Evolutionary conservation across 164 flowering plant genomes (phyloP).

Genomic region (Magnolia changhungtana): DNA sequence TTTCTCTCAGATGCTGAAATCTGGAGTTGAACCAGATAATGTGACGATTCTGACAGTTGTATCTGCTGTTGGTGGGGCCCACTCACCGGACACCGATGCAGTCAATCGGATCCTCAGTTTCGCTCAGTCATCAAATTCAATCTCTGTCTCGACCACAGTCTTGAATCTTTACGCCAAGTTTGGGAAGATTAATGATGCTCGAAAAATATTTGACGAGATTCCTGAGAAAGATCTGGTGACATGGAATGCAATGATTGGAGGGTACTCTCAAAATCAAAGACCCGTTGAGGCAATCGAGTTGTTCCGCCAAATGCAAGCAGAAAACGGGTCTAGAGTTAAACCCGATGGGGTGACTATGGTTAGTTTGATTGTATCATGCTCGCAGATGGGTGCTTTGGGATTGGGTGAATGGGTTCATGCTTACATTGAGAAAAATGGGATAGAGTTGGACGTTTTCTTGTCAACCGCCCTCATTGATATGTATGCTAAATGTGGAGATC

Average conservation of each 20-base stretch:
- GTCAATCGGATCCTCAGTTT: slow-evolving; percentile 12
- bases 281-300: slow-evolving; percentile 18
- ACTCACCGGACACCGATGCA: slow-evolving; percentile 3
- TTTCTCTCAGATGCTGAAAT: slow-evolving; percentile 15
- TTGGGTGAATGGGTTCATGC: slow-evolving; percentile 22
- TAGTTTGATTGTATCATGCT: slow-evolving; percentile 13
- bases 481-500: slow-evolving; percentile 47
- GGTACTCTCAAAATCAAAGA: slow-evolving; percentile 18
- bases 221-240: slow-evolving; percentile 23
- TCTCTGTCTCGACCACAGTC: slow-evolving; percentile 20
- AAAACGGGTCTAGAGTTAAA: slow-evolving; percentile 3
- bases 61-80: slow-evolving; percentile 13
- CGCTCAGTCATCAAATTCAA: slow-evolving; percentile 9
- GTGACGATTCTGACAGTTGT: slow-evolving; percentile 16
- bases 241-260: slow-evolving; percentile 25
- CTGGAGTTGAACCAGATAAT: slow-evolving; percentile 16
- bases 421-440: slow-evolving; percentile 16
- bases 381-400: slow-evolving; percentile 22
- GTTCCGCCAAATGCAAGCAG: slow-evolving; percentile 17
- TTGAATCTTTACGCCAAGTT: slow-evolving; percentile 21
- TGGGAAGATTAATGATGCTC: slow-evolving; percentile 21
- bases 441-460: slow-evolving; percentile 19
- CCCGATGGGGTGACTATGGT: slow-evolving; percentile 21
- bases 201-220: slow-evolving; percentile 17
- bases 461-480: slow-evolving; percentile 38